These are phyloP conservation scores for Acanthamoeba lugdunensis DNA, from an alignment of 208 protist species.

Conservation along the genomic window DNA sequence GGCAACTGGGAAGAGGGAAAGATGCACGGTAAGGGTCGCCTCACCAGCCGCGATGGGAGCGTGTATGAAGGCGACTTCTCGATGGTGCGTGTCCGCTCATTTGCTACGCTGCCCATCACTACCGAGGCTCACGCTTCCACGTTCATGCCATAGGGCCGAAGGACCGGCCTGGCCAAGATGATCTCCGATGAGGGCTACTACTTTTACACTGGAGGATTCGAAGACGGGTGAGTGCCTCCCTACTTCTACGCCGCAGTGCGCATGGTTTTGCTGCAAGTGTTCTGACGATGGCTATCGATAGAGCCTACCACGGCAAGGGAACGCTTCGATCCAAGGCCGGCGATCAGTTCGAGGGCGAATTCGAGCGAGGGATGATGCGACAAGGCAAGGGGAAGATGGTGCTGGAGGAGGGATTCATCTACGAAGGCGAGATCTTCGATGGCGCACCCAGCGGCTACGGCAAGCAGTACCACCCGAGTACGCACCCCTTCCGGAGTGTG, in stretches of 20 bases:
- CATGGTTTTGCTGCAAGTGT: background rate
- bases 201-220: slow-evolving; percentile 2
- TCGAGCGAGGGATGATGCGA: slow-evolving; percentile 54
- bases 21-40: slow-evolving; percentile 12
- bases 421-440: slow-evolving; percentile 40
- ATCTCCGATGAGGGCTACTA: slow-evolving; percentile 3
- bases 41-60: background rate
- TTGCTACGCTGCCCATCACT: background rate
- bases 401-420: slow-evolving; percentile 3
- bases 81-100: background rate
- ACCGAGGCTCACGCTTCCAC: background rate
- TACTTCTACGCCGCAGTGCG: background rate
- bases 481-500: background rate
- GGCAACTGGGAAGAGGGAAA: slow-evolving; percentile 43
- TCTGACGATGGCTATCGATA: background rate
- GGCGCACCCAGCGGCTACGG: slow-evolving; percentile 12
- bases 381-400: slow-evolving; percentile 39
- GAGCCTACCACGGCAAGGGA: slow-evolving; percentile 52
- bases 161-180: slow-evolving; percentile 24
- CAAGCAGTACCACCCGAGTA: slow-evolving; percentile 58
- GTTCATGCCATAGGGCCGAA: background rate
- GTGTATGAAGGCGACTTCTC: slow-evolving; percentile 56
- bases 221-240: background rate
- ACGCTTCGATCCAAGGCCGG: slow-evolving; percentile 37
- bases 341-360: slow-evolving; percentile 6